Evolutionary conservation across 1,284 basidiomycete species (phyloP).

Genomic region (Trametes hirsuta): DNA sequence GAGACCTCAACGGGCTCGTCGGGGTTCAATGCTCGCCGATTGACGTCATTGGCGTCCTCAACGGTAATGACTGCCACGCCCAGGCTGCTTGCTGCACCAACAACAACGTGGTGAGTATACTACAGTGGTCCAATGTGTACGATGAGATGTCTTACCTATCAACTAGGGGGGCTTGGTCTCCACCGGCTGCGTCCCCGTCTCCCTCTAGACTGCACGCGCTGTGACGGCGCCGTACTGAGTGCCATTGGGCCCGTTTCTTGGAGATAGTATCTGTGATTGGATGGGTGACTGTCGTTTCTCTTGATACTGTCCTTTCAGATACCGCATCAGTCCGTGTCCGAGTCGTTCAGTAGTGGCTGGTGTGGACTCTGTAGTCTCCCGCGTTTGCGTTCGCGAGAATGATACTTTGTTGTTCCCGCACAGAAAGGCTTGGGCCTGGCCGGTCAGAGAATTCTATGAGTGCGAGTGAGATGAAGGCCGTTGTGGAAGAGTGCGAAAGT

Average conservation of each 20-base stretch:
- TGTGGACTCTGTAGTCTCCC: too few relatives aligned
- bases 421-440: too few relatives aligned
- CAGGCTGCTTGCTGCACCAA: slow-evolving; percentile 29
- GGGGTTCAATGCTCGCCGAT: slow-evolving; percentile 31
- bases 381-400: too few relatives aligned
- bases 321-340: too few relatives aligned
- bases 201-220: slow-evolving; percentile 8
- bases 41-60: slow-evolving; percentile 22
- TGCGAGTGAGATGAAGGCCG: too few relatives aligned
- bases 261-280: background rate
- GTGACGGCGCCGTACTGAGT: background rate
- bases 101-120: slow-evolving; percentile 25
- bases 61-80: slow-evolving; percentile 15
- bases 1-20: slow-evolving; percentile 19
- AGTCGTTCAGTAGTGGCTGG: too few relatives aligned
- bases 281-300: too few relatives aligned
- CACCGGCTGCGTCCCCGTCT: slow-evolving; percentile 29
- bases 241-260: background rate
- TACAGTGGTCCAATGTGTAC: background rate
- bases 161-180: slow-evolving; percentile 29
- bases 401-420: too few relatives aligned
- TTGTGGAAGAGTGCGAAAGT: too few relatives aligned
- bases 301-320: too few relatives aligned
- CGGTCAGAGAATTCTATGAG: too few relatives aligned
- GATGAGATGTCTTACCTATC: background rate